phyloP scores from a whole-genome alignment of 2,329 filamentous ascomycete species.

The Stromatinia cepivora region DNA sequence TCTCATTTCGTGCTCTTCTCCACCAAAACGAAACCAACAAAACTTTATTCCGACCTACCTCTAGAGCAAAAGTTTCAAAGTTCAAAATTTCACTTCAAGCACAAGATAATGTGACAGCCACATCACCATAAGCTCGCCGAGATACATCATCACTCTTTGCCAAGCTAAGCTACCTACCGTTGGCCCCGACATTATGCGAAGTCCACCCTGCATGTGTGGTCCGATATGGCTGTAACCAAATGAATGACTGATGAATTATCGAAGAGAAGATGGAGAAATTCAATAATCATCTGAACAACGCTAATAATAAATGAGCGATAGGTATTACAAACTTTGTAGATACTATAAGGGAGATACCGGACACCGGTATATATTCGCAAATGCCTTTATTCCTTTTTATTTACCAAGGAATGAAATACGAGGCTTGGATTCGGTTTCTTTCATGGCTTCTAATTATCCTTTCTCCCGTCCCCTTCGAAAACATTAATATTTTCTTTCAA shows the following conservation, averaged over 20 bases:
- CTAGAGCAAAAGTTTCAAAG: too few species aligned
- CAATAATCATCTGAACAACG: background rate
- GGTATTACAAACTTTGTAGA: background rate
- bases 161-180: background rate
- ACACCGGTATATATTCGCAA: too few species aligned
- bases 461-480: too few species aligned
- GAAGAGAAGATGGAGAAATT: background rate
- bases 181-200: background rate
- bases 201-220: background rate
- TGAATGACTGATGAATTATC: background rate
- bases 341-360: background rate
- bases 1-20: background rate
- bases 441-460: background rate
- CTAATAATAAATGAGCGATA: background rate
- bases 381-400: background rate
- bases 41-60: constrained; percentile 1
- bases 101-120: background rate
- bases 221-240: background rate
- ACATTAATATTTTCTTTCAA: background rate
- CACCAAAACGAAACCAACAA: background rate
- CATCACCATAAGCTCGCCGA: background rate
- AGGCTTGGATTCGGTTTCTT: background rate
- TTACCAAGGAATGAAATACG: background rate
- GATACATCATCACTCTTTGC: background rate
- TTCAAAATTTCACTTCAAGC: background rate